These are phyloP conservation scores for Beta macrorhiza DNA, from an alignment of 179 eudicot species.

Conservation along the genomic window DNA sequence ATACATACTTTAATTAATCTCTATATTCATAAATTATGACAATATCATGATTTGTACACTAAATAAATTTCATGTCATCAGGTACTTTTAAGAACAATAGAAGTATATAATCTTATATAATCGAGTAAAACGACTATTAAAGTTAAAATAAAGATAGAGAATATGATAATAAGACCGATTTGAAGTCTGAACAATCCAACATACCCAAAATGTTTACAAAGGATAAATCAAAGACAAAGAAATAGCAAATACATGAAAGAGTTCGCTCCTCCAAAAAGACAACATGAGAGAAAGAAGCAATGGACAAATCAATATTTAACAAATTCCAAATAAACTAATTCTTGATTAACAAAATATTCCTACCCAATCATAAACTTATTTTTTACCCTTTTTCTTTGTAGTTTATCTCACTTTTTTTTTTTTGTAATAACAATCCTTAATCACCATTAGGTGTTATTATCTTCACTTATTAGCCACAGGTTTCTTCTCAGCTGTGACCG, in stretches of 20 bases:
- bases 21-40: too few species aligned
- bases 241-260: neutral
- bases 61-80: too few species aligned
- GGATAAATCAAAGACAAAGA: neutral
- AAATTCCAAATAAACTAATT: constrained; percentile 5
- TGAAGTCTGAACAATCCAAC: neutral
- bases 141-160: neutral
- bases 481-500: constrained; percentile 20
- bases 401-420: neutral
- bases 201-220: neutral
- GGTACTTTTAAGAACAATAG: too few species aligned
- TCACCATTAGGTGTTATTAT: neutral
- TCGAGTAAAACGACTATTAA: too few species aligned
- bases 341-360: neutral
- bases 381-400: neutral
- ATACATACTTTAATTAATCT: too few species aligned
- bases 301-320: neutral
- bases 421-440: neutral
- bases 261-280: neutral
- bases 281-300: neutral
- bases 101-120: too few species aligned
- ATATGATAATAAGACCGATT: neutral
- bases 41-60: too few species aligned
- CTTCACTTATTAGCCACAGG: constrained; percentile 28
- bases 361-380: constrained; percentile 4